These are phyloP conservation scores for Phytopythium delawarense DNA, from an alignment of 352 stramenopile genomes.

Conservation along the genomic window DNA sequence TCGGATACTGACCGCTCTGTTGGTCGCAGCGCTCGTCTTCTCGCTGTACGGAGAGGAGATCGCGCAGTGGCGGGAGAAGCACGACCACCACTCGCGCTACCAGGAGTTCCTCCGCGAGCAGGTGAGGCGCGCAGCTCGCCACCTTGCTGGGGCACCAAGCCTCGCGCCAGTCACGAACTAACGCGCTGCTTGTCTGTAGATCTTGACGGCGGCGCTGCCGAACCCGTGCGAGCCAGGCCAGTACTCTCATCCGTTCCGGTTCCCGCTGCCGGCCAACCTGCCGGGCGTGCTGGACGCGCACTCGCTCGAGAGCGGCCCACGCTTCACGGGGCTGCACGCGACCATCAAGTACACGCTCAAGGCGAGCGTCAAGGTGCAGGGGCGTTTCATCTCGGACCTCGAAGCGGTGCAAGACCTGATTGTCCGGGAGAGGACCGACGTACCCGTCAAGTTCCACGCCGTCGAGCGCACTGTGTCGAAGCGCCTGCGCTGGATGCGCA, in stretches of 20 bases:
- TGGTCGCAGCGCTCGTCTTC: slow-evolving; percentile 40
- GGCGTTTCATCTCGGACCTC: slow-evolving; percentile 66
- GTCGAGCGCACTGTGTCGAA: slow-evolving; percentile 65
- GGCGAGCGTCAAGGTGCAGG: slow-evolving; percentile 60
- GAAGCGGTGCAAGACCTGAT: slow-evolving; percentile 51
- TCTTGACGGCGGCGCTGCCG: slow-evolving; percentile 42
- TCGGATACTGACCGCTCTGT: neutral
- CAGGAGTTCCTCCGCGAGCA: slow-evolving; percentile 65
- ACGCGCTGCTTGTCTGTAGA: slow-evolving; percentile 11
- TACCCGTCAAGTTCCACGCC: slow-evolving; percentile 17
- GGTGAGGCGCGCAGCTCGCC: slow-evolving; percentile 13
- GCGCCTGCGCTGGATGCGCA: slow-evolving; percentile 46
- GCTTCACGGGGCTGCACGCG: slow-evolving; percentile 43
- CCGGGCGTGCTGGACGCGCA: slow-evolving; percentile 59
- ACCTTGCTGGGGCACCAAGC: no score
- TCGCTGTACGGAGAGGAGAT: slow-evolving; percentile 60
- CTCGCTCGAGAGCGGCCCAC: slow-evolving; percentile 33
- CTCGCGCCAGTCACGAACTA: neutral
- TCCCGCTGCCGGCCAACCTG: slow-evolving; percentile 44
- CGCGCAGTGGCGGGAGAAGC: slow-evolving; percentile 56
- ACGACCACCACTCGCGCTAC: slow-evolving; percentile 62
- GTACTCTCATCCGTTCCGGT: slow-evolving; percentile 70
- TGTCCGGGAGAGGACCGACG: slow-evolving; percentile 26
- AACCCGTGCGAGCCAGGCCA: slow-evolving; percentile 52
- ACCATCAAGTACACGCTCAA: slow-evolving; percentile 79